Base-by-base conservation (phyloP, 2,329 filamentous ascomycete species). In the Epichloe sibirici region DNA sequence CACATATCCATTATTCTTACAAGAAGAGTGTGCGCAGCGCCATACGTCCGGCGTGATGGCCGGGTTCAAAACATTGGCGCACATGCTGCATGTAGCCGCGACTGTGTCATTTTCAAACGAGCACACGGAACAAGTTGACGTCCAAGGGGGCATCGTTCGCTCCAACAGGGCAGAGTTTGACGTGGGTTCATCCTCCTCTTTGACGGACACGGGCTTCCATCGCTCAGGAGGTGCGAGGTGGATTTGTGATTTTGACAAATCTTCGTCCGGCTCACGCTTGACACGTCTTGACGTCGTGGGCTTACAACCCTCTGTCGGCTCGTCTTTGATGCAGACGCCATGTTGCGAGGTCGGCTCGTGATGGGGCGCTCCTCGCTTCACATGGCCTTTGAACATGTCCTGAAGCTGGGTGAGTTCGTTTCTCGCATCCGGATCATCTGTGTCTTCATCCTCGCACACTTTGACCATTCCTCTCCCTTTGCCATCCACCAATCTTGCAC, bases 381-480 rank as follows among this genome's bases (percentile, higher is more conserved):
- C 42, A n/a, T 23, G 39, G 42, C 39, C 9, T 15, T 45, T 28
- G 25, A 70, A 63, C 49, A 69, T 61, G 17, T 71, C 72, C 50
- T 76, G 75, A 49, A 93, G 70, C 65, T 94, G 88, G 13, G 75
- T 72, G 59, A 88, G 70, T 66, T 94, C 69, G 17, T 62, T 62
- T 25, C 51, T 61, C 4, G 65, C 69, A 6, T 58, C 63, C 3
- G 60, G 56, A 45, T 85, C 81, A 39, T 78, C 74, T 3, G 61
- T 61, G 39, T 72, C 51, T 73, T 88, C 85, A 45, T 86, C 84
- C 56, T 83, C 84, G 62, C 88, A 93, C 1, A 93, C 81, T 59
- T 80, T 86, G 55, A 91, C 71, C 74, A 94, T 75, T 12, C 78
- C 76, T 21, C 77, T 74, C 0, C 85, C 88, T 51, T 85, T 78